A percentile compares a stretch with the other conserved stretches of the same genome.
Conservation (phyloP, 345 rosid species). For the Schrenkiella parvula region DNA sequence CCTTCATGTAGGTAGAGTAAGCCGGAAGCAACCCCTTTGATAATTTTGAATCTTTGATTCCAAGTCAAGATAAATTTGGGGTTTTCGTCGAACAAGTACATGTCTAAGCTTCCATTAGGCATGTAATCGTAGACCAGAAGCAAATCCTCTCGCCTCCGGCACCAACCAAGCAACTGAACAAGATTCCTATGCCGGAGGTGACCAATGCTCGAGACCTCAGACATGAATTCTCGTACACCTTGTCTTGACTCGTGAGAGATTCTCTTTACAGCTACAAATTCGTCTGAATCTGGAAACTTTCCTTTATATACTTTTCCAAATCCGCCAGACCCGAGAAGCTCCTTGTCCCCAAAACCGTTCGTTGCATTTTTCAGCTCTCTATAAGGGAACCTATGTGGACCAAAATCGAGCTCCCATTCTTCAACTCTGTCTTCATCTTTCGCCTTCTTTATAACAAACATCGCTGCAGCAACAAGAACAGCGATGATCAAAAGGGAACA, state of each 20-base stretch:
- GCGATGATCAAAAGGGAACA: constrained; percentile 29
- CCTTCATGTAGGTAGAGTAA: constrained; percentile 87
- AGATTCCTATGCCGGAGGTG: constrained; percentile 86
- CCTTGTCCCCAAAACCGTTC: constrained; percentile 64
- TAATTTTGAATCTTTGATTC: constrained; percentile 72
- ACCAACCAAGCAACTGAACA: constrained; percentile 85
- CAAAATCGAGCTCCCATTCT: constrained; percentile 75
- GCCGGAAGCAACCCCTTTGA: constrained; percentile 80
- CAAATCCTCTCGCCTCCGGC: constrained; percentile 55
- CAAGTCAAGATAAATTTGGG: constrained; percentile 57
- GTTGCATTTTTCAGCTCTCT: constrained; percentile 78
- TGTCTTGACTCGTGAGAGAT: constrained; percentile 77
- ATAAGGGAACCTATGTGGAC: constrained; percentile 83
- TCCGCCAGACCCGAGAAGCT: constrained; percentile 82
- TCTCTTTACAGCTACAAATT: constrained; percentile 71
- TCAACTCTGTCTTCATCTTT: constrained; percentile 58
- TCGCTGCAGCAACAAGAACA: constrained; percentile 24
- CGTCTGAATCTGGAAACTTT: constrained; percentile 44
- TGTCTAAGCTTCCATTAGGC: constrained; percentile 92
- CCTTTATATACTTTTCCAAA: constrained; percentile 89
- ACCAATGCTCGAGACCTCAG: constrained; percentile 86
- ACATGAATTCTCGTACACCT: constrained; percentile 66
- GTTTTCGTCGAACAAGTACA: constrained; percentile 57
- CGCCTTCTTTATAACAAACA: constrained; percentile 42
- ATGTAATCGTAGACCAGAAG: constrained; percentile 80